Evolutionary conservation across 2,329 filamentous ascomycete genomes (phyloP).

Genomic region (Diaporthe citri): DNA sequence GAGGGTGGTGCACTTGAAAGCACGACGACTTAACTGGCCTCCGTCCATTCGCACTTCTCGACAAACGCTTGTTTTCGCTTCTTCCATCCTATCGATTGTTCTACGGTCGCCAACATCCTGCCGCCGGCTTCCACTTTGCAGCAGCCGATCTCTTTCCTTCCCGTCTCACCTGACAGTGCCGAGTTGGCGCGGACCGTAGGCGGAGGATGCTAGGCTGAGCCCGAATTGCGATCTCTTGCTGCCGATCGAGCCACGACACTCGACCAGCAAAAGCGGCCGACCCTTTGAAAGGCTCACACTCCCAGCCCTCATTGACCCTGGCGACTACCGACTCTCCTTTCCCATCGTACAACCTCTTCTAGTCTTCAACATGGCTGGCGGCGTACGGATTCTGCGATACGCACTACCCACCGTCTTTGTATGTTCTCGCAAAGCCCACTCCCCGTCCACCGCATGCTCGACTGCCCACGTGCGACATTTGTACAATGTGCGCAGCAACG

Average conservation of each 20-base stretch:
- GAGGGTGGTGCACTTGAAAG: not conserved
- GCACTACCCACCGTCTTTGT: conserved; percentile 88
- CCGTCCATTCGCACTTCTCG: conserved; percentile 14
- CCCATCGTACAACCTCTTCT: conserved; percentile 13
- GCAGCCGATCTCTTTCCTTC: not conserved
- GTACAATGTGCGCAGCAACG: not conserved
- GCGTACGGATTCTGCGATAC: conserved; percentile 80
- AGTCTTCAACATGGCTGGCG: conserved; percentile 68
- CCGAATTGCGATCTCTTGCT: conserved; percentile 3
- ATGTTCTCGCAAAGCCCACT: conserved; percentile 54
- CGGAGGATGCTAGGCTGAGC: conserved; percentile 27
- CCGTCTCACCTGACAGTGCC: conserved; percentile 14
- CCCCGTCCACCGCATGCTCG: conserved; percentile 39
- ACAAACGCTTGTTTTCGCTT: not conserved
- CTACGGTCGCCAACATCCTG: not conserved
- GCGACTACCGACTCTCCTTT: conserved; percentile 9
- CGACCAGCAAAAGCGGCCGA: conserved; percentile 24
- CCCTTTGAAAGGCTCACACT: conserved; percentile 29
- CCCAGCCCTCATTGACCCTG: conserved; percentile 33
- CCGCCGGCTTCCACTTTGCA: not conserved
- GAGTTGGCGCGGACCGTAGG: conserved; percentile 2
- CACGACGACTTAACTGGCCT: conserved; percentile 17
- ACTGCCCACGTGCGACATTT: conserved; percentile 35
- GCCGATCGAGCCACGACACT: conserved; percentile 31
- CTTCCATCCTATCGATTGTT: conserved; percentile 10